Evolutionary conservation across 306 rosid genomes (phyloP), one percentile per base, ranked within the genome.

Genomic region (Abrus precatorius): DNA sequence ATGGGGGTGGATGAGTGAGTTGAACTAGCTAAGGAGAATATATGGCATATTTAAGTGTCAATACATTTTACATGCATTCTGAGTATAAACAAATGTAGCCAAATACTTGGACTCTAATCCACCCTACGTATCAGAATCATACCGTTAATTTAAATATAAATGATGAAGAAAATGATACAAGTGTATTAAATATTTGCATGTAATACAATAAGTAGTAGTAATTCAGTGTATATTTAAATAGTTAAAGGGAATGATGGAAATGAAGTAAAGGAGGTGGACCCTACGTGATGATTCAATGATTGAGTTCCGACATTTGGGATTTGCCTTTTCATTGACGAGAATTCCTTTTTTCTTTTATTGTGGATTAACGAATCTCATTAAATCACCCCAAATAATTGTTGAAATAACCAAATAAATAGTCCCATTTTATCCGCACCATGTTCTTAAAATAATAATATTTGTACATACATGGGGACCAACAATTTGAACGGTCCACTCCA

Each of bases 221-320:
- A 34, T 20, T 20, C 0, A 44, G 30, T 53, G 41, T 60, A 27
- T 57, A 41, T 55, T 29, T 45, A 34, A 4, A 59, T 57, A 6
- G 8, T 52, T 34, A 7, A 48, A 62, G 65, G 65, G 68, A 67
- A 27, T 65, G 54, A 65, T 38, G 45, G 30, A 54, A 54, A 40
- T 40, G 68, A 53, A 52, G 11, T 20, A 20, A 20, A 44, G 14
- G 9, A 38, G 32, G 75, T 45, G 54, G 82, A 47, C 7, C 56
- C 82, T 45, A 43, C 59, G 48, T 4, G 48, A 64, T 76, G 52
- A 34, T 64, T 55, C 74, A 78, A 78, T 78, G 82, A 78, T 69
- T 78, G 82, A 44, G 82, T 55, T 69, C 76, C 70, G 70, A 69
- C 82, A 56, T 48, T 33, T 69, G 76, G 50, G 82, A 78, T 78